Percentiles rank a stretch among this genome's conserved stretches.
phyloP scores from a whole-genome alignment of 2,329 filamentous ascomycete species.

The Pseudogymnoascus sp. region DNA sequence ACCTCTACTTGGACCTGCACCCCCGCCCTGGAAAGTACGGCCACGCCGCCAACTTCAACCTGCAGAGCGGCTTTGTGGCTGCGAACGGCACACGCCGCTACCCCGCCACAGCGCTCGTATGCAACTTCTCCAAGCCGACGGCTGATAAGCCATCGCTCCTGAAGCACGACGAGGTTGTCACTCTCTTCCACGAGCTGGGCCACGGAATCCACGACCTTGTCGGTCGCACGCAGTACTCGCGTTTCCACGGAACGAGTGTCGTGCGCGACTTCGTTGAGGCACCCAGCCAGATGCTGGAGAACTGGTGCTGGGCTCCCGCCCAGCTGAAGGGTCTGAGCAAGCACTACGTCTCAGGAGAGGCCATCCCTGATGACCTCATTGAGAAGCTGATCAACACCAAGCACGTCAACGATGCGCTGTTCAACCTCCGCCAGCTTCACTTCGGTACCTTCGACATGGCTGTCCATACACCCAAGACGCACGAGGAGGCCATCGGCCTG shows the following conservation, averaged over 20 bases:
- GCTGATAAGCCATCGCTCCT: constrained; percentile 68
- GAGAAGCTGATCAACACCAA: constrained; percentile 67
- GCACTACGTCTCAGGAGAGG: constrained; percentile 63
- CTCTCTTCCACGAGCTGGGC: constrained; percentile 70
- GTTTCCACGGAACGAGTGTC: constrained; percentile 60
- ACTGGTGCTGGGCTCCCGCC: constrained; percentile 65
- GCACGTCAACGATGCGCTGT: constrained; percentile 72
- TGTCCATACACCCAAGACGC: constrained; percentile 62
- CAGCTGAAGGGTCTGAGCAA: constrained; percentile 60
- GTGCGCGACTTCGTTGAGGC: constrained; percentile 65
- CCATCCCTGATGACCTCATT: constrained; percentile 68
- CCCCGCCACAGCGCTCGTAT: constrained; percentile 71
- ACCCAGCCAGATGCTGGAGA: constrained; percentile 66
- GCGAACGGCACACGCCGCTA: constrained; percentile 64
- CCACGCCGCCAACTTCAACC: constrained; percentile 77
- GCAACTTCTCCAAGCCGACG: constrained; percentile 78
- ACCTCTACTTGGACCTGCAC: constrained; percentile 75
- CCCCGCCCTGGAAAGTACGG: constrained; percentile 76
- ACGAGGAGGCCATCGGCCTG: constrained; percentile 58
- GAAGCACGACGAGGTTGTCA: constrained; percentile 77
- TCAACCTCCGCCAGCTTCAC: constrained; percentile 70
- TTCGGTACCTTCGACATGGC: constrained; percentile 82
- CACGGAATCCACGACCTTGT: constrained; percentile 64
- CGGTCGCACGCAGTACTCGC: constrained; percentile 53
- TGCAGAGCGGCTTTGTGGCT: constrained; percentile 63